Conservation (phyloP, 306 rosid genomes). For the Quercus agrifolia region DNA sequence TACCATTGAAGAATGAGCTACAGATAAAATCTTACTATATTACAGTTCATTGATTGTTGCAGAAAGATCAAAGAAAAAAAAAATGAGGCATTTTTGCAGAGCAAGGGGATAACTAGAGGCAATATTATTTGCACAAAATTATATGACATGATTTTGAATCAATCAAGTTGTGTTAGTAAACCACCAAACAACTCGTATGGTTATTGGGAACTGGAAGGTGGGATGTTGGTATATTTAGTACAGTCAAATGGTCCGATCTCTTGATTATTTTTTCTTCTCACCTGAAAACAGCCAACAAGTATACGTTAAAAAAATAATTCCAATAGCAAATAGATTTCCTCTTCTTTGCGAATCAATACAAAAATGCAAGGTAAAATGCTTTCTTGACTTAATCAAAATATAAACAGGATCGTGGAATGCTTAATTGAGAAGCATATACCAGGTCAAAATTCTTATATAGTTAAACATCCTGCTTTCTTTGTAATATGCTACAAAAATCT, state of each 20-base stretch:
- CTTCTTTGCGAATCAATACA: not conserved
- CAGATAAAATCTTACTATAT: not conserved
- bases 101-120: not conserved
- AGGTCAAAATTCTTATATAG: not conserved
- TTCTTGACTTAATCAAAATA: not conserved
- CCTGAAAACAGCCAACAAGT: conserved; percentile 46
- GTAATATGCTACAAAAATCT: not conserved
- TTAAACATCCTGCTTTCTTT: not conserved
- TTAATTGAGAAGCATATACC: not conserved
- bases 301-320: not conserved
- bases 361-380: not conserved
- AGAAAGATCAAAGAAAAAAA: not conserved
- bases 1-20: not conserved
- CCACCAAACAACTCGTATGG: not conserved
- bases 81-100: not conserved
- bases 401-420: not conserved
- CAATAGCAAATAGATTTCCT: not conserved
- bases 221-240: conserved; percentile 57
- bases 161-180: not conserved
- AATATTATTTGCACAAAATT: not conserved
- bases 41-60: not conserved
- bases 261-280: conserved; percentile 62
- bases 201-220: conserved; percentile 30
- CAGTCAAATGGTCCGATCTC: conserved; percentile 85
- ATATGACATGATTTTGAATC: not conserved